Evolutionary conservation across 2,329 filamentous ascomycete species (phyloP), one percentile per base, ranked within the genome.

Genomic region (Scopulariopsis brevicaulis): DNA sequence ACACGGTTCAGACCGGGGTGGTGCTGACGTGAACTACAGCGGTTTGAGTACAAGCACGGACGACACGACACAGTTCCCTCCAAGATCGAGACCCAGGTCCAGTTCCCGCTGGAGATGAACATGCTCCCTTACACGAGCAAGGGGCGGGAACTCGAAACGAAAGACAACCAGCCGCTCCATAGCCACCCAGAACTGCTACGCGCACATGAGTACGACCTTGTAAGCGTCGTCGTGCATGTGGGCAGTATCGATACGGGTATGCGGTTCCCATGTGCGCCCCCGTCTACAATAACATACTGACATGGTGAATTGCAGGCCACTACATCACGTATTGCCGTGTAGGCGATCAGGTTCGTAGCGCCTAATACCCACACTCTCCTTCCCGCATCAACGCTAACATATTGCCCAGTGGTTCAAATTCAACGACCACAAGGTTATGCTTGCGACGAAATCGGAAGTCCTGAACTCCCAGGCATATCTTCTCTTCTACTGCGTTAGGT

Each of bases 171-270:
- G 28, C 24, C 37, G 28, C 51, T 58, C 22, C 56, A 58, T 10
- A 66, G 65, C 6, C 78, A 74, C 62, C 74, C 82, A 53, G 82
- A 85, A 64, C 69, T 86, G 20, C 78, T 78, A 58, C 75, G 82
- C 64, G 85, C 81, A 5, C 91, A 88, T 66, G 83, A 87, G 5
- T 97, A 96, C 69, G 90, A 96, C 64, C 80, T 97, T 1, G 81
- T 92, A 20, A 91, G 89, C 61, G 92, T 96, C 2, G 87, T 97
- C 24, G 92, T 96, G 46, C 93, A 97, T 67, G 89, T 95, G 60
- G 93, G 93, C 56, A 90, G 93, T 70, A 87, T 96, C 59, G 91
- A 96, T 65, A 91, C 90, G 1, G 93, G 92, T 18, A 91, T 96
- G 96, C 67, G 8, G 6, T 48, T 46, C 14, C 37, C 48, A 15